phyloP scores from a whole-genome alignment of 371 early-diverging fungal genomes.

The Lichtheimia ornata region DNA sequence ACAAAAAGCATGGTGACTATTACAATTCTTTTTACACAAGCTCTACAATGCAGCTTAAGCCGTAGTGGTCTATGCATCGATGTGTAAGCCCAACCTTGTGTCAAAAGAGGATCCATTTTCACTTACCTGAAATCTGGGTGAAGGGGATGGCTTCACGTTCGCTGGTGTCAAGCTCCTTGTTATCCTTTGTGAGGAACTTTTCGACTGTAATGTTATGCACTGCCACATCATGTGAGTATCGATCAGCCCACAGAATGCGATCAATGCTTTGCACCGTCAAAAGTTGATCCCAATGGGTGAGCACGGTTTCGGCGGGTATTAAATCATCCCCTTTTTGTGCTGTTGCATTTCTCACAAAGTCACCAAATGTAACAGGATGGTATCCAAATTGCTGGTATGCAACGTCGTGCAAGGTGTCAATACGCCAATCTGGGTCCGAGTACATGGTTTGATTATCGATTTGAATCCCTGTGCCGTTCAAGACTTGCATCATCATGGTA shows the following conservation, averaged over 20 bases:
- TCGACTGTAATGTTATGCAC: slow-evolving; percentile 29
- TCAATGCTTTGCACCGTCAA: slow-evolving; percentile 70
- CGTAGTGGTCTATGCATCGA: slow-evolving; percentile 9
- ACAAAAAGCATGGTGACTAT: too few species aligned
- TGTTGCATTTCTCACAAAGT: slow-evolving; percentile 45
- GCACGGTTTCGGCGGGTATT: slow-evolving; percentile 57
- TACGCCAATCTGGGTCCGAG: slow-evolving; percentile 7
- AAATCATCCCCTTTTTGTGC: slow-evolving; percentile 19
- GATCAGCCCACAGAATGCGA: slow-evolving; percentile 57
- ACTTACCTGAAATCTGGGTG: slow-evolving; percentile 55
- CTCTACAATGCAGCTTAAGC: slow-evolving; percentile 8
- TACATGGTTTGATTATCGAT: slow-evolving; percentile 9
- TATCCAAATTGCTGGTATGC: slow-evolving; percentile 57
- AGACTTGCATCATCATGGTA: slow-evolving; percentile 62
- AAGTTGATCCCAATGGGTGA: slow-evolving; percentile 60
- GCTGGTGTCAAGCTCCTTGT: slow-evolving; percentile 9
- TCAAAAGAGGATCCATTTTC: background rate
- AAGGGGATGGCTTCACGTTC: slow-evolving; percentile 23
- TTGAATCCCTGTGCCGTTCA: slow-evolving; percentile 58
- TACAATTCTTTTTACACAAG: background rate
- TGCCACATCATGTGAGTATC: slow-evolving; percentile 9
- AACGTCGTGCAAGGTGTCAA: slow-evolving; percentile 49
- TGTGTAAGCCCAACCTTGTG: background rate
- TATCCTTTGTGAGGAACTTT: slow-evolving; percentile 32
- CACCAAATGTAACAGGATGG: slow-evolving; percentile 83